Base-by-base conservation (phyloP, 495 filamentous ascomycete species). In the Aspergillus egyptiacus region DNA sequence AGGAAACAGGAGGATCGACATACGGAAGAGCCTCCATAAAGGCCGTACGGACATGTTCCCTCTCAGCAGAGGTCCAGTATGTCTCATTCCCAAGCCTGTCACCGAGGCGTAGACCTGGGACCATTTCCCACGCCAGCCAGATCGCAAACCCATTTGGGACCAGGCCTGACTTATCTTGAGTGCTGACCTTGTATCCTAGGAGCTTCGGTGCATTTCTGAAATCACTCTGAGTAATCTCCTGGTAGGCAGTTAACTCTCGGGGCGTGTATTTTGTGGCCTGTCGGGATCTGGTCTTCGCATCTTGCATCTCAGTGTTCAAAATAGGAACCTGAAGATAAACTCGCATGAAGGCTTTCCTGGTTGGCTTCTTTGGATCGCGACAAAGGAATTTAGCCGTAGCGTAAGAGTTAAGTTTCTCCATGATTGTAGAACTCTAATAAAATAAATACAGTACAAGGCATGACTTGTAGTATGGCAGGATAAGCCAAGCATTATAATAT, bases 261-360 rank as follows among this genome's bases (percentile, higher is more conserved):
- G 49, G 43, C 7, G 5, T 43, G 22, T 30, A 53, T 42, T 18
- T 43, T 43, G 36, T 44, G 43, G 54, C 49, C 39, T 56, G 54
- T 7, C 36, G 49, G 30, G 37, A 13, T 48, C 54, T 52, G 22
- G 49, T 53, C 8, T 42, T 42, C 14, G 48, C 8, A 53, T 47
- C 42, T 31, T 56, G 38, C 20, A 40, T 48, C 33, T 56, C 49
- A 44, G 54, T 56, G 20, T 44, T 33, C 17, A 13, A 17, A 38
- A 46, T 22, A n/a, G 54, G 54, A 42, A 56, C 30, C 38, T 56
- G 54, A 44, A 53, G 33, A 23, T 53, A 53, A 15, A 56, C 32
- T 38, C 54, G 49, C 36, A 56, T 56, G 14, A 37, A 37, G 30
- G 30, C 45, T 36, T 36, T 48, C 45, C 37, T 36, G 15, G 34